These are phyloP conservation scores for Cordyceps tenuipes DNA, from an alignment of 2,329 filamentous ascomycete species.

Conservation along the genomic window DNA sequence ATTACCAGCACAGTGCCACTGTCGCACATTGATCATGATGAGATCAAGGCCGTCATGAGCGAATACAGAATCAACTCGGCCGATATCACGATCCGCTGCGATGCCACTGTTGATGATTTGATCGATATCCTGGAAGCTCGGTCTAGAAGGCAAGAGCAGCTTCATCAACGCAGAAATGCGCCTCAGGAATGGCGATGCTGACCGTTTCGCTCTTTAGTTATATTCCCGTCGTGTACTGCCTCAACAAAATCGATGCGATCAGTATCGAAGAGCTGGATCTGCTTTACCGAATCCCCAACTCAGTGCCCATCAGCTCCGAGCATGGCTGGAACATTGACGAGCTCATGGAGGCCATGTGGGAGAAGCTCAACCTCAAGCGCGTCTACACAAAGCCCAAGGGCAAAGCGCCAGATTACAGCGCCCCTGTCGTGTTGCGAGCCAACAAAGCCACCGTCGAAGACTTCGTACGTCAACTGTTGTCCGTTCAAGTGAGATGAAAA, in stretches of 20 bases:
- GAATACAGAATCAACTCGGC: constrained; percentile 96
- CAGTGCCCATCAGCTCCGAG: constrained; percentile 94
- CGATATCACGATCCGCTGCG: constrained; percentile 94
- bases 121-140: constrained; percentile 95
- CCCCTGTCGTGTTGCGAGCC: constrained; percentile 81
- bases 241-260: constrained; percentile 99
- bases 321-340: constrained; percentile 98
- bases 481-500: neutral
- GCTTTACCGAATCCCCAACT: constrained; percentile 92
- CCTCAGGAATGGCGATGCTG: neutral
- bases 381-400: constrained; percentile 99
- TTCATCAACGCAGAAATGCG: neutral
- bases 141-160: constrained; percentile 47
- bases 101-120: constrained; percentile 93
- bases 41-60: constrained; percentile 96
- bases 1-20: constrained; percentile 93
- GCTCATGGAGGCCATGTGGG: constrained; percentile 96
- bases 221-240: constrained; percentile 96
- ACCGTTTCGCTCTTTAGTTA: constrained; percentile 48
- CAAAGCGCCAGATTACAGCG: constrained; percentile 81
- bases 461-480: constrained; percentile 60
- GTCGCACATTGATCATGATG: constrained; percentile 86
- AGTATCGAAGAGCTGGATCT: constrained; percentile 96
- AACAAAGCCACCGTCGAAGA: constrained; percentile 86
- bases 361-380: constrained; percentile 81